Evolutionary conservation across 768 basidiomycete genomes (phyloP).

Genomic region (Harrya chromipes): DNA sequence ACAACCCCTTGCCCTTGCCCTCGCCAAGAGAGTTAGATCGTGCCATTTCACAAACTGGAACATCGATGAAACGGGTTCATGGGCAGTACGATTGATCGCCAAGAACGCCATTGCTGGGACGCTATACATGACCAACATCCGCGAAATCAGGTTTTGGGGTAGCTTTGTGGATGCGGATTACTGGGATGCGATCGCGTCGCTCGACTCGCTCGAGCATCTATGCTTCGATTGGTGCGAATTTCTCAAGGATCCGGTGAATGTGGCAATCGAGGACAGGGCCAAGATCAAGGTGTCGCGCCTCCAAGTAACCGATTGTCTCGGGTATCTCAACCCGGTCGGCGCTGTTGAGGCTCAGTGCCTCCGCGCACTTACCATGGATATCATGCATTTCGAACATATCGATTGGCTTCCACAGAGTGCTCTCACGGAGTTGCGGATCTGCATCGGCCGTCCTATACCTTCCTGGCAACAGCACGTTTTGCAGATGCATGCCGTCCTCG

Average conservation of each 20-base stretch:
- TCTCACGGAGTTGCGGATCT: slow-evolving; percentile 3
- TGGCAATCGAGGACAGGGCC: background rate
- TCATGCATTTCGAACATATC: background rate
- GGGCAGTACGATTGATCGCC: background rate
- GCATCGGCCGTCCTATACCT: too few species aligned
- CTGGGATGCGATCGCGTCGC: slow-evolving; percentile 13
- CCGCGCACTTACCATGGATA: background rate
- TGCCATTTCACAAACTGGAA: slow-evolving; percentile 13
- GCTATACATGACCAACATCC: slow-evolving; percentile 19
- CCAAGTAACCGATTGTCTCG: background rate
- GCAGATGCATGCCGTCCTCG: background rate
- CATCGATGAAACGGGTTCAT: background rate
- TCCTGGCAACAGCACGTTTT: background rate
- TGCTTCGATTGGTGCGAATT: slow-evolving; percentile 6
- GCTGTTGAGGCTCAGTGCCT: slow-evolving; percentile 1
- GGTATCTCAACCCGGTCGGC: background rate
- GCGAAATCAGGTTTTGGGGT: slow-evolving; percentile 4
- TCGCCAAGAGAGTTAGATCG: slow-evolving; percentile 31
- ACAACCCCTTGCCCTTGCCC: slow-evolving; percentile 26
- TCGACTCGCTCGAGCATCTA: slow-evolving; percentile 16
- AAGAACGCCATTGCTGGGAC: slow-evolving; percentile 3
- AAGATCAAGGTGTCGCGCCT: slow-evolving; percentile 10
- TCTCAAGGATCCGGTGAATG: background rate
- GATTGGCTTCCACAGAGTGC: background rate
- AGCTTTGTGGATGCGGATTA: slow-evolving; percentile 11